Conservation (phyloP, 352 stramenopile species). For the Globisporangium paddicum region DNA sequence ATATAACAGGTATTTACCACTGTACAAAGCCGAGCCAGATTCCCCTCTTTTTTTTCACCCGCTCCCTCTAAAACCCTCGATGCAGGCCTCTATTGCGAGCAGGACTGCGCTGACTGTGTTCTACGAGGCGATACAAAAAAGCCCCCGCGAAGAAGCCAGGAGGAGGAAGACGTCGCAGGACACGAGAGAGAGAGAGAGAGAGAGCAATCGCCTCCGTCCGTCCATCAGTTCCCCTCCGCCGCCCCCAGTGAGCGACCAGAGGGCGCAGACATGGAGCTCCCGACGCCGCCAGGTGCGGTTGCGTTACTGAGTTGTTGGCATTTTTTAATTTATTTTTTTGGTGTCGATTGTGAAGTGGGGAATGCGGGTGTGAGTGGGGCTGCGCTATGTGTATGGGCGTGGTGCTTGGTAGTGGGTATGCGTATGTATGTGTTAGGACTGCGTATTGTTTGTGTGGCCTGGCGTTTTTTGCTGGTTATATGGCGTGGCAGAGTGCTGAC, state of each 20-base stretch:
- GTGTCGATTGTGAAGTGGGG: background rate
- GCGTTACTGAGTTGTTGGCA: background rate
- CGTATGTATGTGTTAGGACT: too few species aligned
- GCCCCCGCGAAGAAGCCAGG: conserved; percentile 4
- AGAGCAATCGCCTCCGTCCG: too few species aligned
- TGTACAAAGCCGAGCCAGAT: too few species aligned
- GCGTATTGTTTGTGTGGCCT: too few species aligned
- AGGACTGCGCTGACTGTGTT: conserved; percentile 3
- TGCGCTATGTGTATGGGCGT: background rate
- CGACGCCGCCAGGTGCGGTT: conserved; percentile 29
- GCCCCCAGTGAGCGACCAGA: background rate
- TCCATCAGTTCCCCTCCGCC: background rate
- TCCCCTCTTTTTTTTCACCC: background rate
- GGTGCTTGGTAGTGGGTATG: background rate
- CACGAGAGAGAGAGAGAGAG: too few species aligned
- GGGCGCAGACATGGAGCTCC: conserved; percentile 14
- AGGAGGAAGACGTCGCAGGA: conserved; percentile 1
- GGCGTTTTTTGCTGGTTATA: background rate
- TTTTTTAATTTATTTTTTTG: background rate
- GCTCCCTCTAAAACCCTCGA: background rate
- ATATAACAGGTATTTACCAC: too few species aligned
- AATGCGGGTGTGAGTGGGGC: background rate
- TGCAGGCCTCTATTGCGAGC: conserved; percentile 2
- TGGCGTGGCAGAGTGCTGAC: background rate
- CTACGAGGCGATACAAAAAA: background rate